Evolutionary conservation across 768 basidiomycete species (phyloP), one percentile per base, ranked within the genome.

Genomic region (Suillus bovinus): DNA sequence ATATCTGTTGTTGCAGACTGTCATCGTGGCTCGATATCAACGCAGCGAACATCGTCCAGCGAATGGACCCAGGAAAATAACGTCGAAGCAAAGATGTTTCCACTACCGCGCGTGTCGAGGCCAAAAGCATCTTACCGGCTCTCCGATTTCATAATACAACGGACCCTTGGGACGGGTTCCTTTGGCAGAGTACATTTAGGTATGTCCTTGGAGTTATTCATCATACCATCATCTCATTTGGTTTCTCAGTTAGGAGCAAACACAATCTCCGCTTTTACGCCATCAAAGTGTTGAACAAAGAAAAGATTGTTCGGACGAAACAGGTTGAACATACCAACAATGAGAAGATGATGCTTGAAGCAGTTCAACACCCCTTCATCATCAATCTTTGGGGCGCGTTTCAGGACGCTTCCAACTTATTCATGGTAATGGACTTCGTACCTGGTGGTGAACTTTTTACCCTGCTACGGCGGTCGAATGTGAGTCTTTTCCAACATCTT

Each of bases 311-410:
- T 60, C 86, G 84, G 67, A 86, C 93, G 76, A 97, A 98, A 78
- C 97, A 99, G 74, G 87, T 98, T 56, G 94, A 98, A 71, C 97
- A 99, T 69, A 98, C 97, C 49, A 97, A 96, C 74, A 95, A 92
- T 68, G 97, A 99, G 76, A 89, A 94, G 68, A 80, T 80, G 55
- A 94, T 99, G 76, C 85, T 99, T 41, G 85, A 88, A 54, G 82
- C 83, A 27, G 89, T 97, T 5, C 87, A 93, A 62, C 94, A 98
- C 73, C 90, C 94, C 2, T 94, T 98, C 77, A 92, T 98, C 68
- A 87, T 98, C 79, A 98, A 96, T 73, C 85, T 98, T 5, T 98
- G 95, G 95, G 96, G 96, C 38, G 86, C 88, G 4, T 96, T 96
- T 73, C 97, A 99, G 71, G 97, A 99, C 70, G 75, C 86, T 38